Base-by-base conservation (phyloP, 805 yeast species). In the Metschnikowia orientalis region DNA sequence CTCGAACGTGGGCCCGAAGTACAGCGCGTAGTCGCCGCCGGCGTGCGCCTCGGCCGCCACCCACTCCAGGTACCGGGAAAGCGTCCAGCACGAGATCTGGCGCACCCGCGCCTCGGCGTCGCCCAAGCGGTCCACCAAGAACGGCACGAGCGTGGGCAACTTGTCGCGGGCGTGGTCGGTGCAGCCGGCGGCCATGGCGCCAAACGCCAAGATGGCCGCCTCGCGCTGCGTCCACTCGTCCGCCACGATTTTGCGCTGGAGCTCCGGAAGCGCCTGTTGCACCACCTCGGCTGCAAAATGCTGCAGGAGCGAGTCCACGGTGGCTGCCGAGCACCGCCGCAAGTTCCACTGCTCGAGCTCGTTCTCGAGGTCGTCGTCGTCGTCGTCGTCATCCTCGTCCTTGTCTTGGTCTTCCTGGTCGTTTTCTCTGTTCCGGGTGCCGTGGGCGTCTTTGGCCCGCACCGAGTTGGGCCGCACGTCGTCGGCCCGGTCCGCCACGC, bases 21-120 rank as follows among this genome's bases (percentile, higher is more conserved):
- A 82, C 41, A 64, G 71, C 6, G 87, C 71, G 53, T 75, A 82
- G 17, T 72, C 61, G 8, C 84, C 81, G 26, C 77, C 75, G 26
- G 63, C 67, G 35, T 65, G 68, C 1, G 84, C 83, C 51, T 83
- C 86, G 4, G 69, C 68, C 30, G 85, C 74, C 14, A 90, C 81
- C 95, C 96, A 88, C 3, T 72, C 50, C 0, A 92, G 73, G 54
- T 81, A 92, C 35, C 97, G 71, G 26, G 95, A 81, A 28, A 92
- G 62, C 0, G 97, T 85, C 98, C 98, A 92, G 63, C 97, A 90
- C 0, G 95, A 67, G 32, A 92, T 92, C 57, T 87, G 95, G 45
- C 97, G 73, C 4, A 92, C 95, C 13, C 95, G 74, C 6, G 95
- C 80, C 58, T 88, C 81, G 4, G 57, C 49, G 55, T 89, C 97